Base-by-base conservation (phyloP, 768 basidiomycete genomes). In the Lactarius pseudohatsudake region DNA sequence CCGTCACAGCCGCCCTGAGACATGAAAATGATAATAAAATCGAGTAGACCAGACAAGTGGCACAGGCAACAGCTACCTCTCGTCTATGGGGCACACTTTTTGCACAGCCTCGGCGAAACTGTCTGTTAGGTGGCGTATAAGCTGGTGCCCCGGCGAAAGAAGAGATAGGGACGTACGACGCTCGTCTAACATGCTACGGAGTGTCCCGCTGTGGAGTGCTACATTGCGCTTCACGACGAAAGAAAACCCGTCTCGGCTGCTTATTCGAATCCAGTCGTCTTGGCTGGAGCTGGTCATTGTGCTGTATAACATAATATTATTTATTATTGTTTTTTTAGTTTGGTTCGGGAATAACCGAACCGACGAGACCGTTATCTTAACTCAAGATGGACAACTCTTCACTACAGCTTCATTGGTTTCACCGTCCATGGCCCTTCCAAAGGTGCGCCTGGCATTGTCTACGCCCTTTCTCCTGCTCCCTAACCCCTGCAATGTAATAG, bases 151-250 rank as follows among this genome's bases (percentile, higher is more conserved):
- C 41, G 64, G 59, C 20, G 53, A 32, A n/a, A 50, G 20, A 45
- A 20, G 47, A 47, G 36, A 26, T 15, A 62, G 53, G 76, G 83
- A 91, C 92, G 86, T 62, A 86, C 84, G 40, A 84, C 81, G 73
- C 88, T 90, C 69, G 28, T 64, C 66, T 34, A 96, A 77, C 86
- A 90, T 93, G 73, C 85, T 88, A 71, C 84, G 85, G 76, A 97
- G 85, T 0, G 90, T 94, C 11, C 89, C 92, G 71, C 94, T 95
- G 15, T 83, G 82, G 61, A 85, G 80, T 16, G 91, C 92, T 18
- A 94, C 84, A 66, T 85, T 90, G 43, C 91, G 84, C 59, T 82
- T 84, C 59, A 96, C 82, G 64, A 96, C 82, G 75, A 89, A 96
- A 1, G 88, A 84, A 75, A 87, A 93, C 0, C 92, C 92, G 70